These are phyloP conservation scores for Anaeramoeba flamelloides DNA, from an alignment of 78 protist species.

Conservation along the genomic window DNA sequence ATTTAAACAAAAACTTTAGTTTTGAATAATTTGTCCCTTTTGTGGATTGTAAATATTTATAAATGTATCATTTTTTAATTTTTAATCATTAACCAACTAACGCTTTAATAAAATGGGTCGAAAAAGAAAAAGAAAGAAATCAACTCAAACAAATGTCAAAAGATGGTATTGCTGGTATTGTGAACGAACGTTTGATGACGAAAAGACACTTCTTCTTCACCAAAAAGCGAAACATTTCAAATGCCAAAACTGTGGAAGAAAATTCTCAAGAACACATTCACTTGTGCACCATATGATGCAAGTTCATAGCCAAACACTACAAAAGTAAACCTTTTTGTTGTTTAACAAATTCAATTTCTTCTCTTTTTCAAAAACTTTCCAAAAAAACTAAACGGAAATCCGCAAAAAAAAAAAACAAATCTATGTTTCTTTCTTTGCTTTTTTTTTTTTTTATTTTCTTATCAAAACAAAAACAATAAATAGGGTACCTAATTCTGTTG, in stretches of 20 bases:
- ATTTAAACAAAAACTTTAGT: too few relatives aligned
- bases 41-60: too few relatives aligned
- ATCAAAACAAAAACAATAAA: neutral
- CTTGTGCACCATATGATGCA: conserved; percentile 47
- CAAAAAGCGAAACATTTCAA: conserved; percentile 66
- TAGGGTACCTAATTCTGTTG: neutral
- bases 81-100: neutral
- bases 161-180: conserved; percentile 41
- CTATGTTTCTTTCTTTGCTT: neutral
- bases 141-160: conserved; percentile 12
- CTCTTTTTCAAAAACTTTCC: neutral
- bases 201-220: conserved; percentile 50
- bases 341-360: neutral
- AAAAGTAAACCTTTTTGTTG: neutral
- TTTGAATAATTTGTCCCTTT: too few relatives aligned
- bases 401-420: neutral
- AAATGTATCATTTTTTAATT: too few relatives aligned
- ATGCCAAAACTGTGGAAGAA: conserved; percentile 44
- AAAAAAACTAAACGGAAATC: neutral
- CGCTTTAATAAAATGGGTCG: conserved; percentile 10
- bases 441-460: neutral
- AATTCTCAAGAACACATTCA: conserved; percentile 42
- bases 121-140: conserved; percentile 13
- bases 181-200: conserved; percentile 61
- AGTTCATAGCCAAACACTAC: conserved; percentile 46